Conservation (phyloP, 148 eudicot genomes). For the Polygonum maritimum region DNA sequence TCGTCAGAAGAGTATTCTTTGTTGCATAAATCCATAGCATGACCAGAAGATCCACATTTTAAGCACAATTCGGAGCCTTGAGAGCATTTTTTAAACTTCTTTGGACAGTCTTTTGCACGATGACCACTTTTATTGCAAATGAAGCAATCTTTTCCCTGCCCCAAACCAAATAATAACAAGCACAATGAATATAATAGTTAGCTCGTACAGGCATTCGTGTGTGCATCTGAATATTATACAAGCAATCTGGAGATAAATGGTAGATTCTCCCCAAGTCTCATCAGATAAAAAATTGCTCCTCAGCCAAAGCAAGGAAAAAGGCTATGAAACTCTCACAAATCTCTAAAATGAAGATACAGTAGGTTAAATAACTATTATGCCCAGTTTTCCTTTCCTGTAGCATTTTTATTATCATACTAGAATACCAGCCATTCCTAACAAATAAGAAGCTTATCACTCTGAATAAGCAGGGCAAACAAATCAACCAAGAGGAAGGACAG, state of each 20-base stretch:
- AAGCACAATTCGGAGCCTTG: constrained; percentile 49
- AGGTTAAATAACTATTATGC: neutral
- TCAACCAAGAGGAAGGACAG: neutral
- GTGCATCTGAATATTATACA: neutral
- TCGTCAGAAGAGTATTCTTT: constrained; percentile 60
- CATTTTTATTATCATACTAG: neutral
- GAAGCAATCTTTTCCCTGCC: constrained; percentile 74
- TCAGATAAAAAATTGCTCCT: neutral
- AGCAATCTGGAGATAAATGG: neutral
- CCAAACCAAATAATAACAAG: constrained; percentile 5
- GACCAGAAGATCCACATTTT: constrained; percentile 83
- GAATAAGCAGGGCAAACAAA: neutral
- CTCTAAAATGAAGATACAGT: neutral
- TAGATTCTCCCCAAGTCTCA: neutral
- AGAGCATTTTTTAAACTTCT: constrained; percentile 36
- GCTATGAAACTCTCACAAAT: neutral
- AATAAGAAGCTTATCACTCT: neutral
- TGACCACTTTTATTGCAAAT: constrained; percentile 86
- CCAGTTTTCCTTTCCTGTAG: neutral
- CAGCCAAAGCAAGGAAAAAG: neutral
- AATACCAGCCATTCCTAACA: neutral
- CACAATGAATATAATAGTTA: neutral
- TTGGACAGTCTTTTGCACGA: constrained; percentile 91
- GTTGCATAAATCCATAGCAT: constrained; percentile 65
- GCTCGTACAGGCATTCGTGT: neutral